Percentiles rank a stretch among this genome's conserved stretches.
Evolutionary conservation across 345 rosid genomes (phyloP).

Genomic region (Eucalyptus curtisii): DNA sequence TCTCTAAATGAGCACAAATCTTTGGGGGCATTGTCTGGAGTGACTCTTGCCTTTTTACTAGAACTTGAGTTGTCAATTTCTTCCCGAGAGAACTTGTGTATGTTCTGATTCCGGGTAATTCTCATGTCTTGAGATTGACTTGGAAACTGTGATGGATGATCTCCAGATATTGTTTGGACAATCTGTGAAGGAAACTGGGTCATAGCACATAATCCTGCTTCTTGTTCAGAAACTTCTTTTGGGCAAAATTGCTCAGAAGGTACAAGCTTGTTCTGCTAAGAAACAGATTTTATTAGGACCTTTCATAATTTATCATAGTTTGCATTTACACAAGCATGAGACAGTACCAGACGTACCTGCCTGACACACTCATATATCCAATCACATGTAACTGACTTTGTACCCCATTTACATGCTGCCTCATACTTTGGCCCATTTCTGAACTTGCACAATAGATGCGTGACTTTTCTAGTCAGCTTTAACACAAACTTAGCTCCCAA

Average conservation of each 20-base stretch:
- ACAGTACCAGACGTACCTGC: conserved; percentile 39
- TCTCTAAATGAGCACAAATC: conserved; percentile 20
- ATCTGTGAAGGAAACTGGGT: conserved; percentile 70
- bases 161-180: conserved; percentile 28
- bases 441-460: conserved; percentile 81
- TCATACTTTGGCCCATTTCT: conserved; percentile 65
- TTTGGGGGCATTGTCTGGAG: conserved; percentile 20
- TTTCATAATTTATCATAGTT: not conserved
- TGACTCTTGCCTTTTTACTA: conserved; percentile 48
- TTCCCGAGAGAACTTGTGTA: conserved; percentile 6
- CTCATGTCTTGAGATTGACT: conserved; percentile 34
- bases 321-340: not conserved
- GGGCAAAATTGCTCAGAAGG: conserved; percentile 52
- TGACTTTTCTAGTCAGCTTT: conserved; percentile 62
- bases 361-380: conserved; percentile 88
- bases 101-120: conserved; percentile 2
- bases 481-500: conserved; percentile 69
- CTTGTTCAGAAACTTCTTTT: conserved; percentile 62
- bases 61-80: conserved; percentile 13
- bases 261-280: conserved; percentile 60
- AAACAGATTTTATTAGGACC: not conserved
- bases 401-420: conserved; percentile 70
- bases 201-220: conserved; percentile 46
- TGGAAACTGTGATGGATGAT: conserved; percentile 30
- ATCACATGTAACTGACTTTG: conserved; percentile 46